A percentile compares a stretch with the other conserved stretches of the same genome.
phyloP scores from a whole-genome alignment of 306 rosid genomes.

The Cucurbita ficifolia region DNA sequence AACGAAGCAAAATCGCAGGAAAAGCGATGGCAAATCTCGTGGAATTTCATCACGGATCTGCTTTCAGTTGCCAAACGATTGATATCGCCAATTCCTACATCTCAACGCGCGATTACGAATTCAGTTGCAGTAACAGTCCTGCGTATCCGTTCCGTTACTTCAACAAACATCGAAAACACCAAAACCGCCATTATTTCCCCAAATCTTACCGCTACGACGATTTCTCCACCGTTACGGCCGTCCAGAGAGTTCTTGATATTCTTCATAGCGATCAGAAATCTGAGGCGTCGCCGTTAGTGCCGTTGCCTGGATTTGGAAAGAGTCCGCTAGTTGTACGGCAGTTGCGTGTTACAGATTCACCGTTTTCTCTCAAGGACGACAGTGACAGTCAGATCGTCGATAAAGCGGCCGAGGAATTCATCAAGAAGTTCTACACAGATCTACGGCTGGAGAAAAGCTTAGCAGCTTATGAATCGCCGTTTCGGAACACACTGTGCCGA shows the following conservation, averaged over 20 bases:
- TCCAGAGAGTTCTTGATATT: constrained; percentile 53
- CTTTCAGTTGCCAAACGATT: constrained; percentile 35
- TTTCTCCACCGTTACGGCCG: constrained; percentile 25
- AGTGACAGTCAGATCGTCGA: constrained; percentile 34
- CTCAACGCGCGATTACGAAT: constrained; percentile 60
- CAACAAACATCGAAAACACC: constrained; percentile 15
- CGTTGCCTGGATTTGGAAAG: constrained; percentile 60
- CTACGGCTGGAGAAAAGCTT: constrained; percentile 34
- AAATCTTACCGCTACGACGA: constrained; percentile 31
- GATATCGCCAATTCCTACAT: constrained; percentile 35
- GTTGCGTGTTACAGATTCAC: constrained; percentile 75
- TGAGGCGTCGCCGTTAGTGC: constrained; percentile 52
- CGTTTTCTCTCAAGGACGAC: constrained; percentile 64
- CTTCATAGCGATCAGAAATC: constrained; percentile 19
- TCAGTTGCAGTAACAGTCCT: constrained; percentile 92
- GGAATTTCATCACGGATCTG: constrained; percentile 30
- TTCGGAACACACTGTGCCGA: not conserved
- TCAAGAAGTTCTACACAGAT: constrained; percentile 51
- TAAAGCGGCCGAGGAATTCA: constrained; percentile 64
- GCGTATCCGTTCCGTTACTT: constrained; percentile 18
- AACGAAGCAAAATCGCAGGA: constrained; percentile 59
- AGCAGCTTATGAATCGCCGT: constrained; percentile 43
- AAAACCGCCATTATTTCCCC: constrained; percentile 9
- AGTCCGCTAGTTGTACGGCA: constrained; percentile 45
- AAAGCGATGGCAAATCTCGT: constrained; percentile 40